Base-by-base conservation (phyloP, 2,329 filamentous ascomycete species). In the Fusarium nodosum region DNA sequence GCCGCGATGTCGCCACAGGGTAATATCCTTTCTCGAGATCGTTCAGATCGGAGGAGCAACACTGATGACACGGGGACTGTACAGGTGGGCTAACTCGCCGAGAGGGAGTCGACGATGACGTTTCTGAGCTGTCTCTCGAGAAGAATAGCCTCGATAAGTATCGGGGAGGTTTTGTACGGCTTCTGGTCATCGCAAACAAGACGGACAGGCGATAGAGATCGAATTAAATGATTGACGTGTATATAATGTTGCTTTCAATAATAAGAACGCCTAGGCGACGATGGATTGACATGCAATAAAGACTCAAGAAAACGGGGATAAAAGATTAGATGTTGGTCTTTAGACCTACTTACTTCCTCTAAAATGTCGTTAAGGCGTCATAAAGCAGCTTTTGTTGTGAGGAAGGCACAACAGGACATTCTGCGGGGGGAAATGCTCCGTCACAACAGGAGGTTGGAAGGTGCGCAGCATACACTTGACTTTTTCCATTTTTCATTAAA, bases 401-500 rank as follows among this genome's bases (percentile, higher is more conserved):
- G 46, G 31, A n/a, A 50, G 31, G 46, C 26, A 16, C 31, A 7
- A 30, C 3, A 15, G 12, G 11, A 4, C 5, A 51, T 28, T 10
- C 5, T 16, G 24, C 24, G 33, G 33, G 13, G 48, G 13, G n/a
- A 28, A 10, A 3, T 51, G 13, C n/a, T 51, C 48, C 33, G 24
- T 13, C 1, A 9, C n/a, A 10, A 4, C 11, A 36, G 12, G 50
- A 51, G 2, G 15, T 30, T 22, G 34, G 48, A 39, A 51, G 12
- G 33, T 7, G 26, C 24, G n/a, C 13, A 24, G 18, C 13, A 8
- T 51, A 18, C 6, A 11, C 24, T 36, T 46, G 9, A 3, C 18
- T 30, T 53, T 38, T 13, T 38, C 45, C n/a, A 38, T 67, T 24
- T 24, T 61, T 62, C 54, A 67, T 72, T 60, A 62, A 38, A 39